Evolutionary conservation across 2,329 filamentous ascomycete genomes (phyloP).

Genomic region (Neopestalotiopsis rosae): DNA sequence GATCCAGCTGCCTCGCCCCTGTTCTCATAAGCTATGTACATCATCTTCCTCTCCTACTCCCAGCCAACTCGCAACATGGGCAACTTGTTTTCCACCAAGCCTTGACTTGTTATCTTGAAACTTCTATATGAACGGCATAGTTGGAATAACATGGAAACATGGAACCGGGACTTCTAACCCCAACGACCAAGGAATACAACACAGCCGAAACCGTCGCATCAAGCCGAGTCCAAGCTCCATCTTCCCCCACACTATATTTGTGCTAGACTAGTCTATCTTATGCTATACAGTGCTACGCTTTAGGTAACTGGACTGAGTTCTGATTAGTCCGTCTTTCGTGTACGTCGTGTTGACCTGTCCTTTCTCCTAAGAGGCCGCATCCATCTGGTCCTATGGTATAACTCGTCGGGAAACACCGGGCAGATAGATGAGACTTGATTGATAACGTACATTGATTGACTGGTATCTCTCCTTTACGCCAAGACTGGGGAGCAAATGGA

Average conservation of each 20-base stretch:
- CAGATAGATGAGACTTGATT: neutral
- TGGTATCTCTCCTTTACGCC: neutral
- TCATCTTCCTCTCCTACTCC: neutral
- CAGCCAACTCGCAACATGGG: neutral
- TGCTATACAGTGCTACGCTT: conserved; percentile 3
- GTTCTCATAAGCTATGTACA: neutral
- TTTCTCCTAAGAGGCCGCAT: neutral
- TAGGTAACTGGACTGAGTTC: conserved; percentile 1
- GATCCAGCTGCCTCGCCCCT: neutral
- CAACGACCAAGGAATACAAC: neutral
- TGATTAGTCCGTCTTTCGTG: neutral
- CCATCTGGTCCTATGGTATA: neutral
- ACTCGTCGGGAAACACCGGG: conserved; percentile 13
- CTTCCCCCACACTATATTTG: neutral
- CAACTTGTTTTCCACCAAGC: neutral
- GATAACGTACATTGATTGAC: neutral
- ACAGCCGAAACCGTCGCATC: neutral
- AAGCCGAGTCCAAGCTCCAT: neutral
- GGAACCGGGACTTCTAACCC: neutral
- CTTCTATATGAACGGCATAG: neutral
- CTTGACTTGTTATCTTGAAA: neutral
- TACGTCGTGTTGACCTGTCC: neutral
- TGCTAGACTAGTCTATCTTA: neutral
- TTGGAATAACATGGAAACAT: neutral
- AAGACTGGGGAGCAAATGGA: neutral